phyloP scores from a whole-genome alignment of 805 yeast species.

The Kazachstania taianensis region DNA sequence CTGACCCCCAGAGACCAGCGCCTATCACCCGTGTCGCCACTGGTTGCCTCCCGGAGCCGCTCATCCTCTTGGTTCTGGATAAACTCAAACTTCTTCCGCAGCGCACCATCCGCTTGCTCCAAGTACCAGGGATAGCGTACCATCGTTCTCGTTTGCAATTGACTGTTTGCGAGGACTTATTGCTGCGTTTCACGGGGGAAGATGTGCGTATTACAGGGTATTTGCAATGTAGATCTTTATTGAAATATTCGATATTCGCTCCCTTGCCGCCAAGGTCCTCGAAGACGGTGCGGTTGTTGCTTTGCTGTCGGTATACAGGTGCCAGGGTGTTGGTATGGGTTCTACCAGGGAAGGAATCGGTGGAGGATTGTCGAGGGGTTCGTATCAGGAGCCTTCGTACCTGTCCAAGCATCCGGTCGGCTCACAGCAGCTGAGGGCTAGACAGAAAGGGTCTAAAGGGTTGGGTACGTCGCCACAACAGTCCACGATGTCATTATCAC shows the following conservation, averaged over 20 bases:
- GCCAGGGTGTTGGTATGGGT: too few species aligned
- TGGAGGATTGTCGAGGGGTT: too few species aligned
- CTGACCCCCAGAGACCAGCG: conserved; percentile 26
- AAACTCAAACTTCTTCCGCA: conserved; percentile 24
- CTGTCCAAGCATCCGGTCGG: conserved; percentile 8
- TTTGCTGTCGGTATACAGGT: too few species aligned
- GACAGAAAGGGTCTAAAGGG: neutral
- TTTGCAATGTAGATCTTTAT: too few species aligned
- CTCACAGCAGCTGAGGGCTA: conserved; percentile 5
- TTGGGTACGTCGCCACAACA: conserved; percentile 6
- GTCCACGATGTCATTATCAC: conserved; percentile 31
- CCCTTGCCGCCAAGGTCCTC: too few species aligned
- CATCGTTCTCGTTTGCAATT: too few species aligned
- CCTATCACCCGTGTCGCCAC: conserved; percentile 17
- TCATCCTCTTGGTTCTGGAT: conserved; percentile 31
- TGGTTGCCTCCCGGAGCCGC: conserved; percentile 31
- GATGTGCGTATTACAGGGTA: too few species aligned
- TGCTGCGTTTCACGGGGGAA: too few species aligned
- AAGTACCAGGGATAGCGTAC: conserved; percentile 20
- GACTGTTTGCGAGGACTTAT: too few species aligned
- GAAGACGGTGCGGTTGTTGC: too few species aligned
- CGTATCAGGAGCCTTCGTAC: conserved; percentile 18
- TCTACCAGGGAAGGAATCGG: too few species aligned
- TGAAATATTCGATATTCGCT: too few species aligned
- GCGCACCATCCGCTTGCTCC: conserved; percentile 17